Base-by-base conservation (phyloP, 257 asterid species). In the Ehretia macrophylla region DNA sequence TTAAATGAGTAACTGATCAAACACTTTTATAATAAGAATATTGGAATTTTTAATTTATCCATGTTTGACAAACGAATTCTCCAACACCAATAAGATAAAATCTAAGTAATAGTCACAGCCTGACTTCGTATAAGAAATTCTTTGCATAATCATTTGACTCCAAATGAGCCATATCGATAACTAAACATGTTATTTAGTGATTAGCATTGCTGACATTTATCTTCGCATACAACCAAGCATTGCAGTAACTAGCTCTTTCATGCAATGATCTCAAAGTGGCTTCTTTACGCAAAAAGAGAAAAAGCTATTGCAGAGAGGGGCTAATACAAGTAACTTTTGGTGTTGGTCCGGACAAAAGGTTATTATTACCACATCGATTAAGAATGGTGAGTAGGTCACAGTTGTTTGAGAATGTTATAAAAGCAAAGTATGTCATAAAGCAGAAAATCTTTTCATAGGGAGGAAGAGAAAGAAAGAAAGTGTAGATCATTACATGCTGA, bases 361-460 rank as follows among this genome's bases (percentile, higher is more conserved):
- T 11, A 42, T 42, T 42, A 42, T 11, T 42, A 42, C 47, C 47
- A 42, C 11, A 42, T 42, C 22, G 51, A 23, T 58, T 51, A 14
- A 42, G 22, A 4, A 27, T 21, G 45, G 51, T 60, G 5, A 10
- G 47, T 42, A 42, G 65, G 14, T 16, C 40, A 60, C 51, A 56
- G 20, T 47, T 23, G 37, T 17, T 45, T 23, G 19, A 20, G 8
- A 45, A 55, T 45, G 49, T 47, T 45, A 60, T 23, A 45, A 47
- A 60, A 47, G 35, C 35, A 27, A 27, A 27, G 35, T 3, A 42
- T 42, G 62, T 51, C 22, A 44, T 32, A 54, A 54, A 64, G 62
- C 10, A 17, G 62, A 32, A 53, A 55, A 39, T 63, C 23, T 46
- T 60, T 45, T 10, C 14, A 12, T 11, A 48, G 18, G 47, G 46